A percentile compares a stretch with the other conserved stretches of the same genome.
Conservation (phyloP, 2,329 filamentous ascomycete genomes). For the Colletotrichum tanaceti region DNA sequence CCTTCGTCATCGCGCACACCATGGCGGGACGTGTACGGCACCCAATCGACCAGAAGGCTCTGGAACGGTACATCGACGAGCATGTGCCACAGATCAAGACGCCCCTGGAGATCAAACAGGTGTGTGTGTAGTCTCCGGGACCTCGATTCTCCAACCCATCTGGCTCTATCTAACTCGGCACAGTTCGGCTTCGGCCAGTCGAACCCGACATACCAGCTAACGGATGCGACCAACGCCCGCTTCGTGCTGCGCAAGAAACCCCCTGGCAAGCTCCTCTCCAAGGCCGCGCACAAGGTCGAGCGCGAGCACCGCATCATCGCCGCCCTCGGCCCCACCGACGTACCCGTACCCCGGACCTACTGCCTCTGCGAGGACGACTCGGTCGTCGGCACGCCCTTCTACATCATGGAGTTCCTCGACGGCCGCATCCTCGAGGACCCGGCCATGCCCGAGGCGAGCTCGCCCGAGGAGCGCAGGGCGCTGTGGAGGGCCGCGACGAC, state of each 20-base stretch:
- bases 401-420: constrained; percentile 96
- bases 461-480: constrained; percentile 73
- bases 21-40: constrained; percentile 93
- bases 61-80: constrained; percentile 81
- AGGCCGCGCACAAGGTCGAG: constrained; percentile 96
- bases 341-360: constrained; percentile 86
- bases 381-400: constrained; percentile 91
- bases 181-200: constrained; percentile 98
- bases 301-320: constrained; percentile 93
- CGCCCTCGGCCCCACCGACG: constrained; percentile 80
- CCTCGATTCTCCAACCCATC: neutral
- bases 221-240: constrained; percentile 72
- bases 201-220: constrained; percentile 96
- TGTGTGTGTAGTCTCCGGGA: constrained; percentile 59
- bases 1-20: constrained; percentile 27
- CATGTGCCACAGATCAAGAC: constrained; percentile 86
- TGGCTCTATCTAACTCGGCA: too few relatives aligned
- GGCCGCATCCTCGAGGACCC: constrained; percentile 95
- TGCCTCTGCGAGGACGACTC: constrained; percentile 85
- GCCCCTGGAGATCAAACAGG: constrained; percentile 90
- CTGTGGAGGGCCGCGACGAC: constrained; percentile 90
- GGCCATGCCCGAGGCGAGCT: constrained; percentile 76
- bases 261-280: constrained; percentile 90
- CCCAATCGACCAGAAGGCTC: constrained; percentile 82
- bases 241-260: constrained; percentile 98